Conservation (phyloP, 768 basidiomycete species). For the Dentipellis fragilis region DNA sequence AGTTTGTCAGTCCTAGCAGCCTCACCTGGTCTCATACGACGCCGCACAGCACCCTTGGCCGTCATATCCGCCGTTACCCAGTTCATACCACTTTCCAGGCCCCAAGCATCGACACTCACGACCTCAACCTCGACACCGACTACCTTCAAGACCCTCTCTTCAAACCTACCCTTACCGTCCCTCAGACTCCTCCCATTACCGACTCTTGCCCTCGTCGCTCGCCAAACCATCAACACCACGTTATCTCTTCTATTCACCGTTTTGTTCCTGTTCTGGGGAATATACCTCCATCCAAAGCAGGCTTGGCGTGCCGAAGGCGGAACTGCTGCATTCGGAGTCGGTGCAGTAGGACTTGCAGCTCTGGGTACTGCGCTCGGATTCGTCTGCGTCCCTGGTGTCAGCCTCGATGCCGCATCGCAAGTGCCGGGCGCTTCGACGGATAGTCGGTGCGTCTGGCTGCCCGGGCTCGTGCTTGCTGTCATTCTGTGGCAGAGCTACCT, state of each 20-base stretch:
- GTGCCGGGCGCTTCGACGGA: neutral
- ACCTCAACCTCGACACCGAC: neutral
- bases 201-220: neutral
- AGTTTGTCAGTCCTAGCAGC: neutral
- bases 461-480: neutral
- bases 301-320: neutral
- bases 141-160: neutral
- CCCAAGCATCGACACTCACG: neutral
- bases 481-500: slow-evolving; percentile 1
- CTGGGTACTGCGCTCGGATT: neutral
- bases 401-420: neutral
- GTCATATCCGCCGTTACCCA: neutral
- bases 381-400: neutral
- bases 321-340: neutral
- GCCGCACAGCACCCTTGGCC: neutral
- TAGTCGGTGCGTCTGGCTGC: neutral
- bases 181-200: neutral
- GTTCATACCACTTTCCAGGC: neutral
- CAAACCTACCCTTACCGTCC: neutral
- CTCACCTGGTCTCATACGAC: neutral
- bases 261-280: neutral
- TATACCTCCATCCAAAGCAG: neutral
- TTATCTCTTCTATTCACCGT: neutral
- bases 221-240: neutral
- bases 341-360: neutral